Base-by-base conservation (phyloP, 768 basidiomycete genomes). In the Tephrocybe sp. region DNA sequence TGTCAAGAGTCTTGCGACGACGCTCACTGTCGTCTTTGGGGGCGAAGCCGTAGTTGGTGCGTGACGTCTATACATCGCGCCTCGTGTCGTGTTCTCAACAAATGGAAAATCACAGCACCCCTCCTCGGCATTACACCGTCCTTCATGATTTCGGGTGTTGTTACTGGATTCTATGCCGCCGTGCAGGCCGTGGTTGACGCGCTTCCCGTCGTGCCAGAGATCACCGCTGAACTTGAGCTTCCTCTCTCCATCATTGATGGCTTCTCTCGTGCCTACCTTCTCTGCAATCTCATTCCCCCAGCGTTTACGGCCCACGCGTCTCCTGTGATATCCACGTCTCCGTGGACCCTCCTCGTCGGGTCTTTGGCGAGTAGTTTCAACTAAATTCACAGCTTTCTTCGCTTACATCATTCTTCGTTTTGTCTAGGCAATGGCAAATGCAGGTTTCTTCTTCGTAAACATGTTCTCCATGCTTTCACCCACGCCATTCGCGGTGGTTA, bases 361-460 rank as follows among this genome's bases (percentile, higher is more conserved):
- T 89, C 91, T 14, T 68, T 89, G 48, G 88, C 88, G 56, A 62
- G 85, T 70, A 38, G 2, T 35, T 23, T 36, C 12, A 31, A 22
- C 32, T 22, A 48, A 34, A 14, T 42, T n/a, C 47, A 30, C 31
- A 19, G 17, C 8, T 34, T 36, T 13, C 39, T 33, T 23, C 33
- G 40, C 39, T 16, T 44, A 12, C 42, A 48, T 16, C 14, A 11
- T 19, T 31, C 42, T 14, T 36, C 12, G 35, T 45, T 14, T 36
- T 8, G 35, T 45, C 30, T 55, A 90, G 89, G 60, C 86, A 44
- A 76, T 79, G 30, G 83, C 89, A 40, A 92, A 92, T 64, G 83
- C 79, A 3, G 91, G 91, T 5, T 91, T 90, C 74, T 88, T 95
- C 75, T 60, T 90, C 56, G 75, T 79, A 30, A 88, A 86, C 69